Evolutionary conservation across 768 basidiomycete species (phyloP), one percentile per base, ranked within the genome.

Genomic region (Rhodotorula babjevae): DNA sequence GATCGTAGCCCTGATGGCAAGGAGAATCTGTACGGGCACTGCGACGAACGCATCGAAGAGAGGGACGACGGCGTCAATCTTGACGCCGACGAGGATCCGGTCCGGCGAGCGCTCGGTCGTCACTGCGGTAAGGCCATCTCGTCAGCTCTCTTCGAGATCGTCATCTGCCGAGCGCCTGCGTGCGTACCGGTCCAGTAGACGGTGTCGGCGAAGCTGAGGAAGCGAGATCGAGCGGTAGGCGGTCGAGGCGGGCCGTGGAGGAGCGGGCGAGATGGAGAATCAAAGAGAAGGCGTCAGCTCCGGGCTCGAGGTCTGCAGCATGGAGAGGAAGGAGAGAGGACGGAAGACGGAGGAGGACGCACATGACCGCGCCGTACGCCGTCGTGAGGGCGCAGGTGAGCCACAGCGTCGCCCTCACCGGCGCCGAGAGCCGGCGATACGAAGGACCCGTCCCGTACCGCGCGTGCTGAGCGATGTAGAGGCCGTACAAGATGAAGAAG

Each of bases 391-490:
- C 6, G 50, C 50, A 61, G 1, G 61, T 58, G 58, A 67, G 6
- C 66, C 58, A 60, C n/a, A 67, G 19, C 29, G 60, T 59, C 31
- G 40, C 7, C 47, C 61, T 67, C 27, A 67, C 66, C 11, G 6
- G 25, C 25, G 12, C 19, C 11, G 66, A 47, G 11, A 50, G 66
- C 10, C 49, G 31, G 1, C 21, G 9, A 36, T 67, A 67, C 33
- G 36, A 33, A 7, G 31, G 23, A 7, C 44, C 31, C 25, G 16
- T 21, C 2, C 40, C 2, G 36, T 67, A 67, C 33, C 12, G 15
- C 7, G 3, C 11, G 25, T 67, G 66, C 29, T 49, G 57, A 5
- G 44, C 47, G 7, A 67, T 9, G n/a, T 67, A 67, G 19, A 52
- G 29, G 25, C 66, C 66, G n/a, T 40, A 67, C 21, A 67, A 8